Base-by-base conservation (phyloP, 2,329 filamentous ascomycete genomes). In the Fusarium phyllophilum region DNA sequence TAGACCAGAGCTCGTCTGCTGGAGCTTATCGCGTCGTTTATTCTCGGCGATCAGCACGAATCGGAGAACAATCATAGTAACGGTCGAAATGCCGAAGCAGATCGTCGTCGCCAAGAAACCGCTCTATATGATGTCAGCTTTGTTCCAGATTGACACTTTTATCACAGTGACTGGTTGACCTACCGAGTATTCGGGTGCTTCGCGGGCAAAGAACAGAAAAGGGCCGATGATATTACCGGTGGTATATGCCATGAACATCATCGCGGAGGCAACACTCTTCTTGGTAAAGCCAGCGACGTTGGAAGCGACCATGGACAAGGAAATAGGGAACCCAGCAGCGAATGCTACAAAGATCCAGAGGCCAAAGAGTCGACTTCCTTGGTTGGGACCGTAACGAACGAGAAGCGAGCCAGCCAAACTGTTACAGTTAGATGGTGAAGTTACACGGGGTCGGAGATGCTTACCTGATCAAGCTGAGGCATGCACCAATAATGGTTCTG, bases 221-320 rank as follows among this genome's bases (percentile, higher is more conserved):
- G 75, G 75, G 0, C 75, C 75, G 10, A 76, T 70, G 3, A 77
- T 77, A 6, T 77, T 77, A 0, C 75, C 75, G 6, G 46, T 39
- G 0, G 75, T 75, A 17, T 77, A 77, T 5, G 73, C 66, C 62
- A 76, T 73, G 5, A 77, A 76, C 75, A 77, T 73, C 75, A 77
- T 77, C 1, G 75, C 73, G 0, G 73, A 64, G 2, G 75, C 73
- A 5, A 76, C 68, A 24, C 68, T 75, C 60, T 77, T 77, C 52
- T 77, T 77, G 1, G 75, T 77, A 24, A 76, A 77, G 1, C 75
- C 75, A 10, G 73, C 75, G 2, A 77, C 68, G 1, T 77, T 77
- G 10, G 75, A 77, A 8, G 75, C 72, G 4, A 77, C 33, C 73
- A 77, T 59, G 0, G 75, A 77, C 5, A 77, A 14, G 0, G 66